These are phyloP conservation scores for Monascus purpureus DNA, from an alignment of 495 filamentous ascomycete genomes.

Conservation along the genomic window DNA sequence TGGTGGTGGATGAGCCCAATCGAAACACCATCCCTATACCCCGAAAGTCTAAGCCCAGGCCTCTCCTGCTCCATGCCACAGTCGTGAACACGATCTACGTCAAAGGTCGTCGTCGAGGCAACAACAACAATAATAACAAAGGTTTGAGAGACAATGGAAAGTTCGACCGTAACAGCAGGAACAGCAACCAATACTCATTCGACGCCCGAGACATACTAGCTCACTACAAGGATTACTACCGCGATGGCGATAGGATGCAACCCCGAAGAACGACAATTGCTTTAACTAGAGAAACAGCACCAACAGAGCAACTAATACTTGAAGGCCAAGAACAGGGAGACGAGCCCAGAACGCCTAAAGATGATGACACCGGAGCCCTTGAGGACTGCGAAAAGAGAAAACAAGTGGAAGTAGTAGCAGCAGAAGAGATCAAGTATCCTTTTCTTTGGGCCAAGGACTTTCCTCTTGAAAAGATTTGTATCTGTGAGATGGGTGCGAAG, in stretches of 20 bases:
- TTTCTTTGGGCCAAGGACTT: conserved; percentile 50
- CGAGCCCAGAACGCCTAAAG: not conserved
- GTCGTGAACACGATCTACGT: conserved; percentile 81
- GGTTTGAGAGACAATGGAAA: conserved; percentile 17
- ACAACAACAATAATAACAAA: conserved; percentile 6
- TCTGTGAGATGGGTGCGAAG: conserved; percentile 71
- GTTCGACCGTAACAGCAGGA: conserved; percentile 16
- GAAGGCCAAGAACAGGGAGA: not conserved
- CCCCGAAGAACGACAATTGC: conserved; percentile 3
- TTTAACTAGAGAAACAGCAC: too few relatives aligned
- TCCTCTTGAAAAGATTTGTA: conserved; percentile 45
- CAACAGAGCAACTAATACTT: not conserved
- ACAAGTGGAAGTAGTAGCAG: not conserved
- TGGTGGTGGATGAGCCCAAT: not conserved
- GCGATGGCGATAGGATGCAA: conserved; percentile 13
- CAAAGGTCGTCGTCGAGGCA: conserved; percentile 19
- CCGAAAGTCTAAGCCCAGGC: conserved; percentile 25
- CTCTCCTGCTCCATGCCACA: conserved; percentile 73
- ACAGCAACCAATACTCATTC: conserved; percentile 15
- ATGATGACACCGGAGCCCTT: not conserved
- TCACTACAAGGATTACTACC: conserved; percentile 20
- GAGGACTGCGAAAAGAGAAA: too few relatives aligned
- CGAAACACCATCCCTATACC: not conserved
- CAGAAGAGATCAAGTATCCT: conserved; percentile 5
- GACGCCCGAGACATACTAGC: conserved; percentile 23